Percentiles rank a stretch among this genome's conserved stretches.
phyloP scores from a whole-genome alignment of 2,329 filamentous ascomycete species.

The Cryphonectria parasitica region DNA sequence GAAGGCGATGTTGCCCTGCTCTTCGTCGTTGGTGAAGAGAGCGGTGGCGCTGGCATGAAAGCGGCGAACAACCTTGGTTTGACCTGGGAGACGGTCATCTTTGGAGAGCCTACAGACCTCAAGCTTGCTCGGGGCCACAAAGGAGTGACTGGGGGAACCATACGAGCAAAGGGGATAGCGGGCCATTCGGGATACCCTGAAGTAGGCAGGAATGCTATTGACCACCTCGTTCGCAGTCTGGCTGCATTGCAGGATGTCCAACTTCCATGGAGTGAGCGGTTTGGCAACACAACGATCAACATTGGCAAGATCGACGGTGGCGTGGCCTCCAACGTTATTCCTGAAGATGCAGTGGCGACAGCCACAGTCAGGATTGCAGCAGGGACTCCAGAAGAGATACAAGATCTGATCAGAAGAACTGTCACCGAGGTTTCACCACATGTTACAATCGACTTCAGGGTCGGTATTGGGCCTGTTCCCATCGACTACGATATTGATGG shows the following conservation, averaged over 20 bases:
- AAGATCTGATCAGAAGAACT: conserved; percentile 55
- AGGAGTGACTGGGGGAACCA: conserved; percentile 70
- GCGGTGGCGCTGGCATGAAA: conserved; percentile 78
- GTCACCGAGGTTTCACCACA: conserved; percentile 52
- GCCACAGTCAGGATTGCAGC: conserved; percentile 75
- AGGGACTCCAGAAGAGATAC: conserved; percentile 63
- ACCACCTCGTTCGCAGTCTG: conserved; percentile 75
- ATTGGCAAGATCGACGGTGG: conserved; percentile 79
- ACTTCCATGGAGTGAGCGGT: conserved; percentile 75
- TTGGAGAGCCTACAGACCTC: conserved; percentile 90
- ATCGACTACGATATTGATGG: conserved; percentile 79
- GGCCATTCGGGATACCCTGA: conserved; percentile 93
- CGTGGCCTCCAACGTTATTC: conserved; percentile 85
- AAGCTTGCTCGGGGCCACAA: conserved; percentile 94
- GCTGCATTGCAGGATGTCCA: conserved; percentile 67
- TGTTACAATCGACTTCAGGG: conserved; percentile 56
- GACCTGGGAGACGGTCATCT: conserved; percentile 70
- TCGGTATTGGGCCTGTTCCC: conserved; percentile 76
- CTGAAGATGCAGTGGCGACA: conserved; percentile 61
- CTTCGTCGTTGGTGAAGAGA: conserved; percentile 83
- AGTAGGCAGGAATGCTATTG: conserved; percentile 83
- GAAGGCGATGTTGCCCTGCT: conserved; percentile 60
- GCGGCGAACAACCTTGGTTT: conserved; percentile 47
- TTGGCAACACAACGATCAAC: conserved; percentile 88
- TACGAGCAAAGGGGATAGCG: conserved; percentile 72